Base-by-base conservation (phyloP, 768 basidiomycete genomes). In the Albatrellus ellisii region DNA sequence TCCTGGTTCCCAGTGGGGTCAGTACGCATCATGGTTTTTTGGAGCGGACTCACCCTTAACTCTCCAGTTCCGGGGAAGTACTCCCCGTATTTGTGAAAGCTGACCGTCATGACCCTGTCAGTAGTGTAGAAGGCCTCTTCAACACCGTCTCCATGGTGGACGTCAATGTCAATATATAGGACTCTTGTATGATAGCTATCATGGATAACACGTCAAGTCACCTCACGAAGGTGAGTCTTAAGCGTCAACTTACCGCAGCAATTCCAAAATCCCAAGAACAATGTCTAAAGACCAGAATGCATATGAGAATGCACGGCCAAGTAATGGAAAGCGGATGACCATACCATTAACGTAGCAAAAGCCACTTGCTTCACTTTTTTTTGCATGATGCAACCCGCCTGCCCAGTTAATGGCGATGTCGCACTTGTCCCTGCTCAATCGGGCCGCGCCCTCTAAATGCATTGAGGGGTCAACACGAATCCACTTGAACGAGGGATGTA, bases 371-470 rank as follows among this genome's bases (percentile, higher is more conserved):
- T 99, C 95, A 33, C 90, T 89, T 68, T 98, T 99, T 66, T 98
- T 99, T 2, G 95, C 91, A 56, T 99, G 95, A 59, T 99, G 95
- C 34, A 99, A 67, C 12, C 95, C 95, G 11, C 95, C 95, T 7
- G 95, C 94, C 95, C 95, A 99, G 56, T 99, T 99, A 42, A 99
- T 78, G 3, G 95, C 95, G 52, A 98, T 98, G 59, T 99, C 95
- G 58, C 92, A 97, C 58, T 98, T 97, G 62, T 97, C 91, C 46
- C 92, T 70, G 52, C 89, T 94, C 14, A 98, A 63, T 25, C 94
- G 72, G 6, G 95, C 92, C 29, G 95, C 95, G 34, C 95, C 95
- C 88, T 97, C 92, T 97, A 47, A 27, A 45, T 8, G 28, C 7
- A 27, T n/a, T 14, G 10, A n/a, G 31, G 18, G 18, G 31, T 44